Percentiles rank a stretch among this genome's conserved stretches.
phyloP scores from a whole-genome alignment of 139 green algal genomes.

The Chlorella sp. region DNA sequence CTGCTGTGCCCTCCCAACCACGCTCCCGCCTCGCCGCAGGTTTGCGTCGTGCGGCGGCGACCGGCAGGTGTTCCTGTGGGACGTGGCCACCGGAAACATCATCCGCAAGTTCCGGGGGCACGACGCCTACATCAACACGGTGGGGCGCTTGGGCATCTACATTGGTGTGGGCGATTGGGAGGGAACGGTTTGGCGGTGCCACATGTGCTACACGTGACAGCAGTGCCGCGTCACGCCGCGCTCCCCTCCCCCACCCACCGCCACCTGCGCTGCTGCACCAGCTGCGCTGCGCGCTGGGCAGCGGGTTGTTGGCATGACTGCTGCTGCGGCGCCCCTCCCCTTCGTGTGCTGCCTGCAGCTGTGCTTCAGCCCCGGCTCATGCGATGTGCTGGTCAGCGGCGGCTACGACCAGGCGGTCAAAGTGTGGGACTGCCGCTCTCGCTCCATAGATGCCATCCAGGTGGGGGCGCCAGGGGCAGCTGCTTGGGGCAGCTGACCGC shows the following conservation, averaged over 20 bases:
- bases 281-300: no score
- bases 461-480: no score
- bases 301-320: no score
- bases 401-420: constrained; percentile 92
- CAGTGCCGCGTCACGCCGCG: no score
- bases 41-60: constrained; percentile 93
- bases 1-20: no score
- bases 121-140: constrained; percentile 83
- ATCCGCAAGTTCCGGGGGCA: constrained; percentile 93
- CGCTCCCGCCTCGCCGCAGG: constrained; percentile 36
- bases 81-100: constrained; percentile 85
- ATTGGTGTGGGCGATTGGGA: no score
- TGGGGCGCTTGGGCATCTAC: no score
- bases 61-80: constrained; percentile 91
- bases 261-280: no score
- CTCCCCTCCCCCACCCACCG: no score
- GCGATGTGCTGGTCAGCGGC: constrained; percentile 82
- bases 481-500: no score
- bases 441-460: constrained; percentile 84
- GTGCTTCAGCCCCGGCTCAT: constrained; percentile 62
- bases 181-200: no score
- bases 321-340: constrained; percentile 11
- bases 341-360: constrained; percentile 75
- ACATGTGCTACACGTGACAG: no score
- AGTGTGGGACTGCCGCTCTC: constrained; percentile 92